A percentile compares a stretch with the other conserved stretches of the same genome.
These are phyloP conservation scores for Tympanopsis confertula DNA, from an alignment of 2,329 filamentous ascomycete genomes.

Conservation along the genomic window DNA sequence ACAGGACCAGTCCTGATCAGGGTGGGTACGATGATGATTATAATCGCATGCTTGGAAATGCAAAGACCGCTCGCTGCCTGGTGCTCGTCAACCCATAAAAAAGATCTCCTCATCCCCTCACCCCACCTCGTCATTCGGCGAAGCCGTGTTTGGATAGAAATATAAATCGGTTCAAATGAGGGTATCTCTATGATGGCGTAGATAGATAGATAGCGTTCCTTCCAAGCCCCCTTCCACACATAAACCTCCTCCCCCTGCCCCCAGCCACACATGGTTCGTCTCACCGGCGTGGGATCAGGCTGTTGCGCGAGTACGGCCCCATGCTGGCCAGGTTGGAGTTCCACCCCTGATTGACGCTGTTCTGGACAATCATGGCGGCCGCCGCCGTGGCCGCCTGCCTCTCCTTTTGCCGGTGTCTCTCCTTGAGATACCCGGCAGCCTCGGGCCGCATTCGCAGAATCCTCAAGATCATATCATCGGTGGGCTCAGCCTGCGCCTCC, in stretches of 20 bases:
- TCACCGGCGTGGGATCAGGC: constrained; percentile 13
- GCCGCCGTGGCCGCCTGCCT: constrained; percentile 59
- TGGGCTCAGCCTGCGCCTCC: constrained; percentile 64
- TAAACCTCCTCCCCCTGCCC: constrained; percentile 26
- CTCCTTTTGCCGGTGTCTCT: constrained; percentile 64
- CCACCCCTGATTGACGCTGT: constrained; percentile 51
- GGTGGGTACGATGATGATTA: no score
- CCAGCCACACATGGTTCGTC: constrained; percentile 31
- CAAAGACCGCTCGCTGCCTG: no score
- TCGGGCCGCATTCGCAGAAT: constrained; percentile 65
- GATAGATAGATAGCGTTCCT: no score
- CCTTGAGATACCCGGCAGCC: constrained; percentile 55
- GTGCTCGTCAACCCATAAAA: no score
- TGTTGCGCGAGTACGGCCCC: neutral
- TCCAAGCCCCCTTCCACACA: no score
- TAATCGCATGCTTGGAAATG: no score
- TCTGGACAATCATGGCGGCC: constrained; percentile 62
- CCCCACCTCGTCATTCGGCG: no score
- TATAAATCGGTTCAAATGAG: no score
- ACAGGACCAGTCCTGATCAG: no score
- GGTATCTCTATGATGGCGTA: no score
- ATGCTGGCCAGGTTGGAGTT: constrained; percentile 20
- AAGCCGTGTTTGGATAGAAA: no score
- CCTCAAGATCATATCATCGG: constrained; percentile 64
- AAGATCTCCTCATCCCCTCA: no score